Percentiles rank a stretch among this genome's conserved stretches.
phyloP scores from a whole-genome alignment of 305 asterid genomes.

The Andrographis paniculata region DNA sequence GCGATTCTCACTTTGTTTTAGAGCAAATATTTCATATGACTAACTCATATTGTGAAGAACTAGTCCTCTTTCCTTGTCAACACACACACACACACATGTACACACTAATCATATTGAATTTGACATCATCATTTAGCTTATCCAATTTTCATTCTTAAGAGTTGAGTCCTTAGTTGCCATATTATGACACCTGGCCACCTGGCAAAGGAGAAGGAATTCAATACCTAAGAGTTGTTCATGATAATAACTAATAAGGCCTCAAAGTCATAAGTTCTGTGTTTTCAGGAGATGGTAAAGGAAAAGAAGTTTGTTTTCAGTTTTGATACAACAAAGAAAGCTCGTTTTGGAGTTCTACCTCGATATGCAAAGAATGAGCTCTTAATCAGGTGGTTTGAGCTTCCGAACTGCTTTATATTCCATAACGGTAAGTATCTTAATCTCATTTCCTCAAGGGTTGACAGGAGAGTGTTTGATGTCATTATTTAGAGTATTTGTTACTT shows the following conservation, averaged over 20 bases:
- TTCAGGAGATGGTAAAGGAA: conserved; percentile 93
- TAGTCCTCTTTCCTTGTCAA: too few species aligned
- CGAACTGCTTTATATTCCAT: conserved; percentile 93
- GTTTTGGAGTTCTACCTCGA: conserved; percentile 89
- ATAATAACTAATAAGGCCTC: conserved; percentile 8
- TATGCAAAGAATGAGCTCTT: conserved; percentile 67
- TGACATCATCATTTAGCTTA: too few species aligned
- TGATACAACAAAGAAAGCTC: conserved; percentile 83
- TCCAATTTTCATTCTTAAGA: too few species aligned
- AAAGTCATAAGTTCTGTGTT: conserved; percentile 10
- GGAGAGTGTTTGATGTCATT: conserved; percentile 7
- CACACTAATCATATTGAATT: too few species aligned
- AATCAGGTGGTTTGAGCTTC: conserved; percentile 97
- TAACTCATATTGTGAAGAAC: too few species aligned
- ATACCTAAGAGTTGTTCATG: too few species aligned
- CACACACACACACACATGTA: too few species aligned
- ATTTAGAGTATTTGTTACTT: background rate
- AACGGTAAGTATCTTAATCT: conserved; percentile 53
- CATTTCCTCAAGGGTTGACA: conserved; percentile 14
- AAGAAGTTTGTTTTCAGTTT: conserved; percentile 54
- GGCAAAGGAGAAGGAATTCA: too few species aligned
- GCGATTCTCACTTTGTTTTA: background rate
- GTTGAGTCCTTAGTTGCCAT: too few species aligned
- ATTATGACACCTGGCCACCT: too few species aligned
- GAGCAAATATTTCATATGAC: background rate